Evolutionary conservation across 345 rosid genomes (phyloP).

Genomic region (Gossypium herbaceum): DNA sequence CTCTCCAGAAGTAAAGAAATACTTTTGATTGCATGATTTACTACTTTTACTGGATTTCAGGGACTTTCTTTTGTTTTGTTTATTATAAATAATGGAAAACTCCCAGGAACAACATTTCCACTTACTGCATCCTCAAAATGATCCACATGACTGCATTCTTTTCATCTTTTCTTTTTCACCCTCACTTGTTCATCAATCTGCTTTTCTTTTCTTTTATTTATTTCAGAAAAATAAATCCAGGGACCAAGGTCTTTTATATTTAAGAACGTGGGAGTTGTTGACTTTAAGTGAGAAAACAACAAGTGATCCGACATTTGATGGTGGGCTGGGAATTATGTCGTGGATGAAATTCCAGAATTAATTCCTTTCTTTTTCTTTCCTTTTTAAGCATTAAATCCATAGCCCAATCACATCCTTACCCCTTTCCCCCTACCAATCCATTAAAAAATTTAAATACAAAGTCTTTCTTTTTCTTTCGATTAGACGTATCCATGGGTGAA

Average conservation of each 20-base stretch:
- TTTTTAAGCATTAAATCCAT: neutral
- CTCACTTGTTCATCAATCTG: neutral
- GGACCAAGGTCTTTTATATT: no score
- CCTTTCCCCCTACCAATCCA: neutral
- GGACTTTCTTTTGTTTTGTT: constrained; percentile 14
- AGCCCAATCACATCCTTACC: no score
- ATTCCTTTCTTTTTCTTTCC: constrained; percentile 11
- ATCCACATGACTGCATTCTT: neutral
- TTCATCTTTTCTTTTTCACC: neutral
- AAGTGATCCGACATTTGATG: constrained; percentile 42
- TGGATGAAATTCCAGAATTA: constrained; percentile 38
- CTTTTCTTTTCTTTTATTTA: neutral
- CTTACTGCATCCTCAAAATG: neutral
- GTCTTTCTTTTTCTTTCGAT: no score
- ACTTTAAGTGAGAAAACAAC: constrained; percentile 25
- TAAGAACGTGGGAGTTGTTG: constrained; percentile 18
- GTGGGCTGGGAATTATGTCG: constrained; percentile 26
- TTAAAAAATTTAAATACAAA: neutral
- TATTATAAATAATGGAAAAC: no score
- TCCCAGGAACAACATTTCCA: no score
- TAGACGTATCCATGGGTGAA: no score
- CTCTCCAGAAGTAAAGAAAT: no score
- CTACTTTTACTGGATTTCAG: constrained; percentile 40
- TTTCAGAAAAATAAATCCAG: no score
- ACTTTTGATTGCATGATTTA: constrained; percentile 26